Conservation (phyloP, 2,329 filamentous ascomycete species). For the Apiospora sp. region DNA sequence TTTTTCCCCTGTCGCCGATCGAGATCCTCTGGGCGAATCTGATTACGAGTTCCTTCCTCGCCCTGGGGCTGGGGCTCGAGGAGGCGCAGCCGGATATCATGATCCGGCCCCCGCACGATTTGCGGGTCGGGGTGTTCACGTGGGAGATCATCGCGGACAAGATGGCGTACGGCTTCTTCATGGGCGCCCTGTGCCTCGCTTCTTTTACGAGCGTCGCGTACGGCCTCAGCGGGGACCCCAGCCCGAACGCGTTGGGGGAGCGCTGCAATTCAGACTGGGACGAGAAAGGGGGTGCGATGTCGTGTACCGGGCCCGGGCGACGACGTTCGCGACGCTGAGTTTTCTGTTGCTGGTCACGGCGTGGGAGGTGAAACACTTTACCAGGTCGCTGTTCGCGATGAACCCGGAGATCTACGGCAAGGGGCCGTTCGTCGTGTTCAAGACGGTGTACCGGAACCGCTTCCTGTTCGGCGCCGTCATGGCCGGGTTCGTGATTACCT, state of each 20-base stretch:
- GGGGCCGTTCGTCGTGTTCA: conserved; percentile 55
- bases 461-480: conserved; percentile 72
- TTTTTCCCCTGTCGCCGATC: conserved; percentile 75
- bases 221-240: conserved; percentile 45
- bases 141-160: conserved; percentile 71
- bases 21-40: conserved; percentile 83
- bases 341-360: conserved; percentile 74
- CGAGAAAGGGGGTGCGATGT: conserved; percentile 53
- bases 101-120: conserved; percentile 67
- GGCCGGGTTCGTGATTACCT: conserved; percentile 66
- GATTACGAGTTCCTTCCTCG: conserved; percentile 74
- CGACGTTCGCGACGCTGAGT: conserved; percentile 73
- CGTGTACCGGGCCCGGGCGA: conserved; percentile 71
- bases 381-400: conserved; percentile 74
- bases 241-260: conserved; percentile 56
- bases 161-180: conserved; percentile 70
- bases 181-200: conserved; percentile 68
- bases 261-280: conserved; percentile 66
- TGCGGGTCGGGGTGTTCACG: conserved; percentile 69
- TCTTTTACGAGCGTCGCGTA: conserved; percentile 69
- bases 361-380: conserved; percentile 78
- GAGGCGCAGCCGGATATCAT: conserved; percentile 74
- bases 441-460: conserved; percentile 72
- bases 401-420: conserved; percentile 55
- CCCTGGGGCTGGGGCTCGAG: conserved; percentile 76